Conservation (phyloP, 1,284 basidiomycete species). For the Ceratobasidium sp. region DNA sequence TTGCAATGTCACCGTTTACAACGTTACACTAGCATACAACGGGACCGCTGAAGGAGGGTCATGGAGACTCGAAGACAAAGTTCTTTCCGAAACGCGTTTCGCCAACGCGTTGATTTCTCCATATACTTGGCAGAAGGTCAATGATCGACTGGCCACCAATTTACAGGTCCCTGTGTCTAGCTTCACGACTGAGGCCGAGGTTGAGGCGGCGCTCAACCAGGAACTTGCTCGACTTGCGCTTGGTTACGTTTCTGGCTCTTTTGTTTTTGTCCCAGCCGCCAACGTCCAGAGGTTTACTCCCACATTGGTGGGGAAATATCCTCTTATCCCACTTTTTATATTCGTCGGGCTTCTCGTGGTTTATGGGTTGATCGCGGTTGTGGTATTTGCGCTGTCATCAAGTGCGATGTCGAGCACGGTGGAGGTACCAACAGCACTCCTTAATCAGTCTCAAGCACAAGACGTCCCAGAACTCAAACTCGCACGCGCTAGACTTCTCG, state of each 20-base stretch:
- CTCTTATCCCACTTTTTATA: too few relatives aligned
- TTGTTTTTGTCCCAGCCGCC: background rate
- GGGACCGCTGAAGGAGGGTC: background rate
- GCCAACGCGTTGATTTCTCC: background rate
- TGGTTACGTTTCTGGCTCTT: slow-evolving; percentile 5
- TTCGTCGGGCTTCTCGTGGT: too few relatives aligned
- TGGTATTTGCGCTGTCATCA: too few relatives aligned
- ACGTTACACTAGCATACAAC: background rate
- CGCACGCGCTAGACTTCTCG: too few relatives aligned
- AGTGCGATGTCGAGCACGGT: too few relatives aligned
- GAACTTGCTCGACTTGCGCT: slow-evolving; percentile 13
- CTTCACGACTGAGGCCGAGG: background rate
- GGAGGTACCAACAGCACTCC: too few relatives aligned
- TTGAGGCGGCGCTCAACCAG: slow-evolving; percentile 10
- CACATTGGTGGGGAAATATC: too few relatives aligned
- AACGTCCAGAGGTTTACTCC: too few relatives aligned
- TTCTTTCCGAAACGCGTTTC: background rate
- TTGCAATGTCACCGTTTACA: background rate
- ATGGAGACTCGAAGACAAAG: background rate
- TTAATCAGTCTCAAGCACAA: too few relatives aligned
- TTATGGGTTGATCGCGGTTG: too few relatives aligned
- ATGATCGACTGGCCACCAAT: background rate
- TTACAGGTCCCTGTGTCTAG: background rate
- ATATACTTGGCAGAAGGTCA: slow-evolving; percentile 17
- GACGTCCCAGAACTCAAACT: too few relatives aligned